Conservation (phyloP, 768 basidiomycete genomes). For the Tylopilus cervinicoccineus region DNA sequence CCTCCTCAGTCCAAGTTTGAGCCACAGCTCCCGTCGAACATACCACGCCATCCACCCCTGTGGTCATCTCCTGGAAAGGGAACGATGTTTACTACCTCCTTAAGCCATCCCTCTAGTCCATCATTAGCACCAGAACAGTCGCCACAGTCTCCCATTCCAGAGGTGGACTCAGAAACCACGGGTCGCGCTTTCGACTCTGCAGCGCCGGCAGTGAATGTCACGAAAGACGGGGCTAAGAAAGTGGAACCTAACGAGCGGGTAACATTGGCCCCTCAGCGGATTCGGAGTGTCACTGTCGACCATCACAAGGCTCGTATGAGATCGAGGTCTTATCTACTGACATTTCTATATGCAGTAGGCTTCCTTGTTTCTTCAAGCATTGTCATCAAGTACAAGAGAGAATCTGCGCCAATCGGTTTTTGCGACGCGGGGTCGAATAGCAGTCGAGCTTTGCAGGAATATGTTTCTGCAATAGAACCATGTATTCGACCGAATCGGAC, state of each 20-base stretch:
- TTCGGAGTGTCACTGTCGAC: conserved; percentile 33
- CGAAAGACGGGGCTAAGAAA: conserved; percentile 19
- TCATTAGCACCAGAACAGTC: conserved; percentile 10
- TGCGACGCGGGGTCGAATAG: conserved; percentile 64
- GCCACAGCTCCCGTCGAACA: conserved; percentile 44
- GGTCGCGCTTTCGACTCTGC: background rate
- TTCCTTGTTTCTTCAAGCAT: conserved; percentile 32
- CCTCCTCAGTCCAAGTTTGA: conserved; percentile 57
- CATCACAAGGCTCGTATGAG: conserved; percentile 12
- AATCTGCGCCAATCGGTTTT: conserved; percentile 72
- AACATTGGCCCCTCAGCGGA: conserved; percentile 35
- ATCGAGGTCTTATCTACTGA: conserved; percentile 33
- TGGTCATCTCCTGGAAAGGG: conserved; percentile 14
- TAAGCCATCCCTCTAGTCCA: conserved; percentile 18
- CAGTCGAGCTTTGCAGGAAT: conserved; percentile 50
- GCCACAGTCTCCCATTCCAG: conserved; percentile 4
- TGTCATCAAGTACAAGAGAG: conserved; percentile 53
- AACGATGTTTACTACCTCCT: conserved; percentile 10
- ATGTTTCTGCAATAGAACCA: conserved; percentile 43
- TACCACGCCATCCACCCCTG: conserved; percentile 29
- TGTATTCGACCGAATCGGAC: conserved; percentile 59
- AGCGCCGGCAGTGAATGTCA: conserved; percentile 12
- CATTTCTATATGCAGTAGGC: conserved; percentile 40
- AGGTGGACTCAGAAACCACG: background rate
- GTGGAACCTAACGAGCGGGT: conserved; percentile 23